Percentiles rank a stretch among this genome's conserved stretches.
phyloP scores from a whole-genome alignment of 352 stramenopile genomes.

The Pythium chondricola region DNA sequence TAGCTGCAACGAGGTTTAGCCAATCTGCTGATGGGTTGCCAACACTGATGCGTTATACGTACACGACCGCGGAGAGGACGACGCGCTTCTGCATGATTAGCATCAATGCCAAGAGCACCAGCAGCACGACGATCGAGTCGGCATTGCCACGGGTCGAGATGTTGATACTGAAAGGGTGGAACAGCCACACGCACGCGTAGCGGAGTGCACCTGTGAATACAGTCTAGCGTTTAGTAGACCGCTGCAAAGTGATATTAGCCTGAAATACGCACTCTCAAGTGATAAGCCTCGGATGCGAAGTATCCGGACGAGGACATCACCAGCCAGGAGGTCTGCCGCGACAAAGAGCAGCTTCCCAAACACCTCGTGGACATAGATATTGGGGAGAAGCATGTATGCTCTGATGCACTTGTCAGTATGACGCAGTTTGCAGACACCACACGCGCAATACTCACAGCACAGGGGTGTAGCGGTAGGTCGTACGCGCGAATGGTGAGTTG shows the following conservation, averaged over 20 bases:
- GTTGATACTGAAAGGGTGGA: conserved; percentile 98
- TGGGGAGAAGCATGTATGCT: conserved; percentile 67
- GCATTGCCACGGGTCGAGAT: conserved; percentile 98
- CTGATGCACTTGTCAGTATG: no score
- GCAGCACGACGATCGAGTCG: conserved; percentile 91
- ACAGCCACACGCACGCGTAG: conserved; percentile 91
- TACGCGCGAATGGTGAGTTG: conserved; percentile 92
- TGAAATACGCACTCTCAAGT: conserved; percentile 20
- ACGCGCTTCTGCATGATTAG: conserved; percentile 79
- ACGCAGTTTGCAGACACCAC: no score
- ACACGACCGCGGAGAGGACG: conserved; percentile 64
- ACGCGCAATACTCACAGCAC: conserved; percentile 91
- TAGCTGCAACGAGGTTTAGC: conserved; percentile 45
- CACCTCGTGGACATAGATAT: conserved; percentile 63
- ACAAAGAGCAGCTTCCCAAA: conserved; percentile 97
- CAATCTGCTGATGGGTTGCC: not conserved
- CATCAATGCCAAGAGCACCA: conserved; percentile 91
- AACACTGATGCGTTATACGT: conserved; percentile 5
- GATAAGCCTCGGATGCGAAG: conserved; percentile 59
- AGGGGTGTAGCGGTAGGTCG: conserved; percentile 98
- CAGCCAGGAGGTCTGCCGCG: conserved; percentile 91
- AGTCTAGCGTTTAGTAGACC: no score
- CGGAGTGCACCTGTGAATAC: conserved; percentile 37
- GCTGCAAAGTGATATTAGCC: not conserved
- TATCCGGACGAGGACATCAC: conserved; percentile 86